Base-by-base conservation (phyloP, 2,329 filamentous ascomycete species). In the Fusarium odoratissimum region DNA sequence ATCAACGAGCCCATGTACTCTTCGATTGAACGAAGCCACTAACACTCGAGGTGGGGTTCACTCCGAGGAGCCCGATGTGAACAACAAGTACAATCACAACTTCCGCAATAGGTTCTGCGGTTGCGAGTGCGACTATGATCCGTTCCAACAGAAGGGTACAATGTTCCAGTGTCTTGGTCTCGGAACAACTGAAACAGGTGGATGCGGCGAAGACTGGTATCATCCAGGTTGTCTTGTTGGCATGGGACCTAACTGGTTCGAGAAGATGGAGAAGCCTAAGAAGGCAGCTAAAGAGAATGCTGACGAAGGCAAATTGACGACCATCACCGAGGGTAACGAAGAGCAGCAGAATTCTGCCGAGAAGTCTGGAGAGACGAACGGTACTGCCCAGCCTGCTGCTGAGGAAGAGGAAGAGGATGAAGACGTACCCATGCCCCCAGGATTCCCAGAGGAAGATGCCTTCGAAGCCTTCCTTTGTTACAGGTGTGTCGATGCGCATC, bases 81-180 rank as follows among this genome's bases (percentile, higher is more conserved):
- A 87, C 73, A 98, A 99, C 84, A 91, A 89, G 76, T 99, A 99
- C 85, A 97, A 98, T 78, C 93, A 98, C 69, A 99, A 99, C 84
- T 99, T 97, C 78, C 88, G 90, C 75, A 98, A 98, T 78, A 89
- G 88, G 48, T 99, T 99, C 83, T 99, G 96, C 80, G 93, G 92
- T 4, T 99, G 96, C 78, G 89, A 89, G 35, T 92, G 95, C 77
- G 90, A 95, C 67, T 99, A 99, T 79, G 93, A 98, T 79, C 91
- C 95, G 0, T 89, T 95, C 52, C 87, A 93, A 79, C 95, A 99
- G 80, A 97, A 95, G 76, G 95, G 95, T 0, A 98, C 95, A 42
- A 99, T 99, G 96, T 99, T 97, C 76, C 96, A 99, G 81, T 99
- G 96, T 79, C 82, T 98, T 5, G 95, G 95, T 0, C 85, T 98